Base-by-base conservation (phyloP, 129 eudicot genomes). In the Tagetes patula region DNA sequence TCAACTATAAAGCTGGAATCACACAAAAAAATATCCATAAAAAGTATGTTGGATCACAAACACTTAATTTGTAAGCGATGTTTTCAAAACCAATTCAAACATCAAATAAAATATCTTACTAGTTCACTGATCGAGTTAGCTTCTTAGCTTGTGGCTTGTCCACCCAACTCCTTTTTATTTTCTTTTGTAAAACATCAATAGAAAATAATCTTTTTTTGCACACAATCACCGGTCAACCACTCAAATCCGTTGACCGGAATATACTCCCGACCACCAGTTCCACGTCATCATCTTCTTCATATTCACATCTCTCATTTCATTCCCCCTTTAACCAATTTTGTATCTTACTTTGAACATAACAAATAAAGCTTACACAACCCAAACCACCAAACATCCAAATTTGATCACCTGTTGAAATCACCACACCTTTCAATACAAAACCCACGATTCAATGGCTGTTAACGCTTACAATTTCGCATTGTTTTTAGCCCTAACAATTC, bases 401-500 rank as follows among this genome's bases (percentile, higher is more conserved):
- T 67, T 43, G 54, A 67, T 67, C 71, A 67, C 71, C 71, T 45
- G 50, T 67, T 67, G 71, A 67, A 45, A 67, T 67, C 70, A 3
- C 53, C 67, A 41, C 59, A 64, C 72, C 3, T 67, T 32, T 13
- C 45, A 65, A 64, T 68, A 68, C 70, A 11, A 69, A 67, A 49
- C 67, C 6, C 7, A 53, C 33, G 39, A 11, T 67, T 67, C 74
- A 55, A 77, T 77, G 81, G 81, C 63, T 49, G 53, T 61, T 62
- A 10, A 56, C 42, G 71, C 40, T 63, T 41, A 36, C 54, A 70
- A 31, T 77, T 77, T 70, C 8, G 69, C 73, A 4, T 79, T 65
- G 34, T 69, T 37, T 41, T 62, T 59, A 32, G 70, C 67, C 70
- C 67, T 86, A 7, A 72, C 79, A 2, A 6, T 88, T 74, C 82